Conservation (phyloP, 805 yeast species). For the Danielia oregonensis region DNA sequence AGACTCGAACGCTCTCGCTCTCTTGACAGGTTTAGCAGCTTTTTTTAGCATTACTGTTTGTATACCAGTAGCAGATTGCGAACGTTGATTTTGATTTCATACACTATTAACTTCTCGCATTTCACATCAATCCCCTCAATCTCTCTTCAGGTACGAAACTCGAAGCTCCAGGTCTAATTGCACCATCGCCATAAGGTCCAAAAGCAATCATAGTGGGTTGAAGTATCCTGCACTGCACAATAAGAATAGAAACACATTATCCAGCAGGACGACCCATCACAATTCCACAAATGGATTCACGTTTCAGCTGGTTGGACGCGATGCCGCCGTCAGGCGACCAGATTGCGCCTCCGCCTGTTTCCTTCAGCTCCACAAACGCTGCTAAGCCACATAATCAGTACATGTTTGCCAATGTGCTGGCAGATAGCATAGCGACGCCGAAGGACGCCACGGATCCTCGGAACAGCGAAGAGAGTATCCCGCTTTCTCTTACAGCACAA, state of each 20-base stretch:
- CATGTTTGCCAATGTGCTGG: constrained; percentile 11
- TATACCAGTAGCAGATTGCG: too few species aligned
- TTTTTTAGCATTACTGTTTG: background rate
- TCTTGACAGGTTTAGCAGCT: background rate
- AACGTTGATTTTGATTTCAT: too few species aligned
- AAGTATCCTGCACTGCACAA: too few species aligned
- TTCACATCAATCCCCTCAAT: too few species aligned
- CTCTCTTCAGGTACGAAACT: too few species aligned
- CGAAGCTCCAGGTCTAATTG: too few species aligned
- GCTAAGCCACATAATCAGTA: constrained; percentile 1
- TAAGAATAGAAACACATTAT: too few species aligned
- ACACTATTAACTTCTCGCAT: too few species aligned
- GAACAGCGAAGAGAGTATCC: constrained; percentile 43
- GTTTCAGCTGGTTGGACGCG: constrained; percentile 11
- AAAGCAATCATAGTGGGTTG: too few species aligned
- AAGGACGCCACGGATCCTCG: constrained; percentile 4
- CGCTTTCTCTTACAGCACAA: constrained; percentile 59
- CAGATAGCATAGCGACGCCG: constrained; percentile 12
- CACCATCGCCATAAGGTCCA: too few species aligned
- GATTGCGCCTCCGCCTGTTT: constrained; percentile 14
- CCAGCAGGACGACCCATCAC: too few species aligned
- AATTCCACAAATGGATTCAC: constrained; percentile 10
- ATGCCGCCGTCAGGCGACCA: constrained; percentile 1
- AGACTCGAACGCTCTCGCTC: background rate
- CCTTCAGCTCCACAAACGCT: constrained; percentile 2